Conservation (phyloP, 2,329 filamentous ascomycete genomes). For the Penicillium sp. region DNA sequence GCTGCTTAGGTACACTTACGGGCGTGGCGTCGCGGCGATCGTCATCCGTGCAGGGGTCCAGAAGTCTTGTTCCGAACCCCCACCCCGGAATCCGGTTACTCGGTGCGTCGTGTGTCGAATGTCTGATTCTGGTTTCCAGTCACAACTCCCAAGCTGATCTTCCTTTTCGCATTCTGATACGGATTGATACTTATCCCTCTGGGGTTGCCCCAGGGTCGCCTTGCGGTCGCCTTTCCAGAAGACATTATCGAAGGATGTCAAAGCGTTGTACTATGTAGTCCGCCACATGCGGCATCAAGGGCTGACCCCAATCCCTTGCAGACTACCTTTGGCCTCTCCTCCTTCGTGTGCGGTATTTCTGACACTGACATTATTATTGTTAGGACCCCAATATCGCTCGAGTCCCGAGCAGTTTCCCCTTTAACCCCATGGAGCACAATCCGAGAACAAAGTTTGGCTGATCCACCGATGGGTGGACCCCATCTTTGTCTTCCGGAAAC, state of each 20-base stretch:
- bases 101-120: constrained; percentile 8
- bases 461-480: constrained; percentile 19
- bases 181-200: background rate
- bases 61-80: constrained; percentile 29
- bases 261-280: constrained; percentile 12
- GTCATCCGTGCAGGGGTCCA: constrained; percentile 26
- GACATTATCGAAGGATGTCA: constrained; percentile 16
- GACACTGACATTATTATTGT: background rate
- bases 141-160: background rate
- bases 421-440: constrained; percentile 19
- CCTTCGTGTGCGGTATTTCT: constrained; percentile 1
- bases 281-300: constrained; percentile 17
- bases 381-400: background rate
- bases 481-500: constrained; percentile 26
- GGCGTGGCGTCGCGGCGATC: constrained; percentile 33
- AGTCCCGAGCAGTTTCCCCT: background rate
- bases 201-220: background rate
- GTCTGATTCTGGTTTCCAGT: background rate
- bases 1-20: constrained; percentile 16
- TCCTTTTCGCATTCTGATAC: background rate
- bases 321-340: background rate
- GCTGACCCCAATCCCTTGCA: constrained; percentile 19
- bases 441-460: constrained; percentile 20
- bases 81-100: constrained; percentile 25
- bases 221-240: constrained; percentile 26